Conservation (phyloP, 345 rosid genomes). For the Cardamine chenopodiifolia region DNA sequence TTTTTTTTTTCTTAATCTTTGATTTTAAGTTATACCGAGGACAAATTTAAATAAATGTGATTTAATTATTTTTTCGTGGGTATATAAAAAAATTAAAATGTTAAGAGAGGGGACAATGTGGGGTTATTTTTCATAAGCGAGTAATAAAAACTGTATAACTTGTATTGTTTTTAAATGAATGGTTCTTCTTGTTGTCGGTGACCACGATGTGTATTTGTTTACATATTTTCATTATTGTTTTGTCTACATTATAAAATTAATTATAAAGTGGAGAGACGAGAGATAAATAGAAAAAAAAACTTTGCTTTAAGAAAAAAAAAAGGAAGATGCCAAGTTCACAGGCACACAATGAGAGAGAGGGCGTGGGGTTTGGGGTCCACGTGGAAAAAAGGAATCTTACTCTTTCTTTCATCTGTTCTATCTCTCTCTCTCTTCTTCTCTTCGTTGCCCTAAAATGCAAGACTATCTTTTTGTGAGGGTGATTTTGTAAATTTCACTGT, state of each 20-base stretch:
- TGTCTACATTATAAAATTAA: conserved; percentile 31
- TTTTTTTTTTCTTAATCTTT: conserved; percentile 9
- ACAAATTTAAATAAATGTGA: conserved; percentile 23
- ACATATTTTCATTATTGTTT: conserved; percentile 34
- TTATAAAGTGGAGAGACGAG: conserved; percentile 33
- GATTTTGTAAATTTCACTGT: not conserved
- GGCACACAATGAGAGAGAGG: conserved; percentile 44
- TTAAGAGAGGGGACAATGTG: conserved; percentile 22
- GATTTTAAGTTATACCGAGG: conserved; percentile 34
- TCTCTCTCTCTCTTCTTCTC: conserved; percentile 16
- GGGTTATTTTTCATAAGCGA: conserved; percentile 21
- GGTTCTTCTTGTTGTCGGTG: conserved; percentile 25
- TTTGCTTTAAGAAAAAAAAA: not conserved
- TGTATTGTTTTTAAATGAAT: conserved; percentile 27
- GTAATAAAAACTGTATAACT: conserved; percentile 25
- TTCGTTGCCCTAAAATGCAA: conserved; percentile 43
- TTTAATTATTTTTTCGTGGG: conserved; percentile 22
- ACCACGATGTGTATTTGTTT: conserved; percentile 29
- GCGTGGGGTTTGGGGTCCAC: conserved; percentile 46
- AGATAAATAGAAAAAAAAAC: conserved; percentile 27
- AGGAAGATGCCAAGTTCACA: conserved; percentile 46
- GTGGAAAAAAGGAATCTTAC: conserved; percentile 42
- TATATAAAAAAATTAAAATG: conserved; percentile 11
- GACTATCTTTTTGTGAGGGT: conserved; percentile 16
- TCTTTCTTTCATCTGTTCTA: conserved; percentile 21